A percentile compares a stretch with the other conserved stretches of the same genome.
These are phyloP conservation scores for Pseudonitzschia pungens DNA, from an alignment of 108 stramenopile species.

Conservation along the genomic window DNA sequence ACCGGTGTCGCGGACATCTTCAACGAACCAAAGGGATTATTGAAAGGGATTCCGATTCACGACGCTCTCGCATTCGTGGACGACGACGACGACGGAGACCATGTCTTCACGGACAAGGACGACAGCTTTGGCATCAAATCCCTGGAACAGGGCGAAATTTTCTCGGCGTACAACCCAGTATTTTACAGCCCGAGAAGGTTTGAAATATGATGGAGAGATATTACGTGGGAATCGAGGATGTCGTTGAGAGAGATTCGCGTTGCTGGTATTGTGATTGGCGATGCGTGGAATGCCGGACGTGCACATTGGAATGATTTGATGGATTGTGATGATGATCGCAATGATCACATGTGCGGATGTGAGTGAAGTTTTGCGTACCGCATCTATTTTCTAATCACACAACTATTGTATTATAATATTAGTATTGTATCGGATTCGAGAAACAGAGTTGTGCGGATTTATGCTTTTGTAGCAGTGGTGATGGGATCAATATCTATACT, in stretches of 20 bases:
- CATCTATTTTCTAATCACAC: too few relatives aligned
- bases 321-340: too few relatives aligned
- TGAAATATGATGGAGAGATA: background rate
- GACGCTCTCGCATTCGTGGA: slow-evolving; percentile 15
- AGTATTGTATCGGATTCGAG: too few relatives aligned
- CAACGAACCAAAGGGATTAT: background rate
- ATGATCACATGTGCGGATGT: too few relatives aligned
- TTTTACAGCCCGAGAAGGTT: slow-evolving; percentile 8
- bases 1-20: slow-evolving; percentile 11
- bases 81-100: slow-evolving; percentile 9
- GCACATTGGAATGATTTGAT: too few relatives aligned
- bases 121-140: slow-evolving; percentile 15
- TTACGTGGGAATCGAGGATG: background rate
- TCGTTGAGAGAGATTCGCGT: background rate
- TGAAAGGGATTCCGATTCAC: background rate
- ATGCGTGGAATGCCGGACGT: too few relatives aligned
- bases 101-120: slow-evolving; percentile 18
- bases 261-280: background rate
- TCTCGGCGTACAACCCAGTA: background rate
- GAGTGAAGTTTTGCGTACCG: too few relatives aligned
- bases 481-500: background rate
- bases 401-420: too few relatives aligned
- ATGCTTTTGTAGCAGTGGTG: too few relatives aligned
- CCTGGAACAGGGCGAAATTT: background rate
- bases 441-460: too few relatives aligned